A percentile compares a stretch with the other conserved stretches of the same genome.
These are phyloP conservation scores for Rhodosporidiobolus odoratus DNA, from an alignment of 768 basidiomycete genomes.

Conservation along the genomic window DNA sequence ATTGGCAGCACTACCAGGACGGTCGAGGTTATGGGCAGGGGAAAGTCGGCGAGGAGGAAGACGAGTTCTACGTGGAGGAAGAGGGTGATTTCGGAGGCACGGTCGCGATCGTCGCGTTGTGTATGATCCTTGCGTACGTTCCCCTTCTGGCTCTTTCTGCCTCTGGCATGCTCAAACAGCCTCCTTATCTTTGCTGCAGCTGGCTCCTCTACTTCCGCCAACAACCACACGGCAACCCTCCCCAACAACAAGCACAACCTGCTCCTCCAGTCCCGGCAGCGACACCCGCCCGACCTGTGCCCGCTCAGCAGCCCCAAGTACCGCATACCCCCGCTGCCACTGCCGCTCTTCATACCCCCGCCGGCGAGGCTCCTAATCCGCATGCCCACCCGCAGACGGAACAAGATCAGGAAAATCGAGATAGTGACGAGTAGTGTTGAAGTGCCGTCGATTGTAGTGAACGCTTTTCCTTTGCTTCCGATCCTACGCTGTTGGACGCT, in stretches of 20 bases:
- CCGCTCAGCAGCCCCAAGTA: not conserved
- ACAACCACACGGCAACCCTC: not conserved
- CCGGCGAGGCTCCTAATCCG: no score
- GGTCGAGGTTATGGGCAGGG: constrained; percentile 48
- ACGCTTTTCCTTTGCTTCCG: no score
- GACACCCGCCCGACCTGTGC: not conserved
- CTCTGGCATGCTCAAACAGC: no score
- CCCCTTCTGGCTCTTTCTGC: constrained; percentile 45
- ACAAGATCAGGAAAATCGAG: no score
- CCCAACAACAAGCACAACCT: not conserved
- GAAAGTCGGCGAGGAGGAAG: constrained; percentile 59
- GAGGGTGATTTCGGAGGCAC: constrained; percentile 75
- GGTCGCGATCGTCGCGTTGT: constrained; percentile 67
- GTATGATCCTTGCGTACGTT: constrained; percentile 65
- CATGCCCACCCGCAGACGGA: no score
- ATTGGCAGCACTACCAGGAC: constrained; percentile 66
- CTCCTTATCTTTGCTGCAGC: not conserved
- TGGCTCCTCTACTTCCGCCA: constrained; percentile 40
- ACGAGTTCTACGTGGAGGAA: constrained; percentile 73
- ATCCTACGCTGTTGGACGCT: no score
- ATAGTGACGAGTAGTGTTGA: no score
- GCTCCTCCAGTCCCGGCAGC: not conserved
- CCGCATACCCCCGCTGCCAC: not conserved
- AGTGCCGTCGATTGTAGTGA: no score
- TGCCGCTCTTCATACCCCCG: no score